A percentile compares a stretch with the other conserved stretches of the same genome.
Evolutionary conservation across 1,284 basidiomycete species (phyloP).

Genomic region (Ceratobasidium sp.): DNA sequence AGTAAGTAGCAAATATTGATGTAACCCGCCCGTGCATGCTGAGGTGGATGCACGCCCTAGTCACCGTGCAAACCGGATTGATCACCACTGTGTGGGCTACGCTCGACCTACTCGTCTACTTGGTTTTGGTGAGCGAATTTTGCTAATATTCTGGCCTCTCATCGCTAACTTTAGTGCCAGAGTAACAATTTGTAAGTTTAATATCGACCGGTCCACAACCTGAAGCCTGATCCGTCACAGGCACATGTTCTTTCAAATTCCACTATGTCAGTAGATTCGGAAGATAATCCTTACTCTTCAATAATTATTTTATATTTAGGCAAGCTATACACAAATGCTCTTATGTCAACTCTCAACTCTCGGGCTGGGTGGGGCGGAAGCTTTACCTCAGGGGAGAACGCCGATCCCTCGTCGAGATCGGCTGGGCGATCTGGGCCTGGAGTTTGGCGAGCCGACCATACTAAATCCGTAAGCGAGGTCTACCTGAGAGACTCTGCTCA

Average conservation of each 20-base stretch:
- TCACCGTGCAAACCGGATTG: slow-evolving; percentile 53
- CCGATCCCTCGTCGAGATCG: slow-evolving; percentile 2
- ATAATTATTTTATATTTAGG: neutral
- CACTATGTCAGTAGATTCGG: slow-evolving; percentile 9
- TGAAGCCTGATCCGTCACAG: neutral
- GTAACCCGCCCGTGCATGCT: neutral
- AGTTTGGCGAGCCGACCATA: slow-evolving; percentile 25
- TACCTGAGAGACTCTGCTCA: neutral
- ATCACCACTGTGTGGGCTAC: slow-evolving; percentile 49
- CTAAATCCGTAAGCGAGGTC: slow-evolving; percentile 14
- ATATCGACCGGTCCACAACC: neutral
- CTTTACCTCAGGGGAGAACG: slow-evolving; percentile 10
- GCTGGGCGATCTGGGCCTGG: slow-evolving; percentile 6
- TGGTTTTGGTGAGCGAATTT: slow-evolving; percentile 48
- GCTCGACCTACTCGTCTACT: slow-evolving; percentile 50
- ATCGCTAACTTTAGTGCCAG: neutral
- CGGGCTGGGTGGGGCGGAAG: slow-evolving; percentile 34
- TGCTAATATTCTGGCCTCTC: neutral
- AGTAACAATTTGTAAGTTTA: slow-evolving; percentile 28
- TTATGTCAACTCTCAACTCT: slow-evolving; percentile 36
- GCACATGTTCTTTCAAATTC: slow-evolving; percentile 32
- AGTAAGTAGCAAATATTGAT: slow-evolving; percentile 47
- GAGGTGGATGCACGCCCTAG: slow-evolving; percentile 42
- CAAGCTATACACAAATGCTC: slow-evolving; percentile 32
- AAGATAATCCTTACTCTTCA: neutral